phyloP scores from a whole-genome alignment of 2,329 filamentous ascomycete genomes.

The Phaeosphaeria sp. region DNA sequence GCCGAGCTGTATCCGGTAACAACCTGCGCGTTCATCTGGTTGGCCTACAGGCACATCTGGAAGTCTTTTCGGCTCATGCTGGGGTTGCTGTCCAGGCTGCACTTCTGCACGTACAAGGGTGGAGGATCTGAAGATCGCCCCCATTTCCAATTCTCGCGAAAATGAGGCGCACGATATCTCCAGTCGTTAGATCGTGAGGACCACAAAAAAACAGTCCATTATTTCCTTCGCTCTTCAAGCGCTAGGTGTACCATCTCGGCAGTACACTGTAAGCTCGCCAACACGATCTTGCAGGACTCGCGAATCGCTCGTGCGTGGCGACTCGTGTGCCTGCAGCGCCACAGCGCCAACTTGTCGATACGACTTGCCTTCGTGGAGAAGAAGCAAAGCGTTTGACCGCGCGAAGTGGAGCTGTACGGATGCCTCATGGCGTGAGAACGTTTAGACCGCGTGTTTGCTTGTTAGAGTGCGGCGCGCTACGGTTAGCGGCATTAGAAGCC shows the following conservation, averaged over 20 bases:
- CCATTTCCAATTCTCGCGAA: neutral
- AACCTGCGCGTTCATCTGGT: neutral
- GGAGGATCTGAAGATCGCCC: neutral
- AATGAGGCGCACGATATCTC: neutral
- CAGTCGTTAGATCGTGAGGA: neutral
- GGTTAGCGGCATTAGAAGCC: neutral
- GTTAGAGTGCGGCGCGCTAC: neutral
- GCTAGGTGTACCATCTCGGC: neutral
- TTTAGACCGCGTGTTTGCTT: neutral
- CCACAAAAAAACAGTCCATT: neutral
- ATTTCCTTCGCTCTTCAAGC: neutral
- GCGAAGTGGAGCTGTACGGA: neutral
- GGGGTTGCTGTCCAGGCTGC: neutral
- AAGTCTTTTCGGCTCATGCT: neutral
- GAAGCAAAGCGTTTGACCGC: constrained; percentile 1
- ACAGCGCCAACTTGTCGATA: neutral
- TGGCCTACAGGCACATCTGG: neutral
- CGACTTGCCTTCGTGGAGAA: neutral
- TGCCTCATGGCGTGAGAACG: constrained; percentile 6
- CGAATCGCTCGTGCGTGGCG: neutral
- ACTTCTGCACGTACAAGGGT: neutral
- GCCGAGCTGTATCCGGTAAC: neutral
- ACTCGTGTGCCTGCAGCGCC: neutral
- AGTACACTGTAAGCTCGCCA: neutral
- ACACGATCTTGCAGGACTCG: neutral